Evolutionary conservation across 2,329 filamentous ascomycete species (phyloP).

Genomic region (Verruconis gallopava): DNA sequence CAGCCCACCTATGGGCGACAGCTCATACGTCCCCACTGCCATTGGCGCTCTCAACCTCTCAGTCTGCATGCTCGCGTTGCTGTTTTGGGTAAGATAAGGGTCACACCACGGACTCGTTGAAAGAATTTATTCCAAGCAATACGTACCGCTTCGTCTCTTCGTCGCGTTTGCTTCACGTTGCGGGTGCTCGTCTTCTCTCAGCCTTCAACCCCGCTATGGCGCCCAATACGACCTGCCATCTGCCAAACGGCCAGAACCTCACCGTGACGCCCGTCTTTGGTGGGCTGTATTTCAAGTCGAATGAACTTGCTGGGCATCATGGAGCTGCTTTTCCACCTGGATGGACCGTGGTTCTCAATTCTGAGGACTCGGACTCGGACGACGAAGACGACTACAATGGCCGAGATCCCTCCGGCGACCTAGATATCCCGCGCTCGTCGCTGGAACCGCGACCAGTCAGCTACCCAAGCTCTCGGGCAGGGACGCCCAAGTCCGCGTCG

Average conservation of each 20-base stretch:
- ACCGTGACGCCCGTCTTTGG: conserved; percentile 77
- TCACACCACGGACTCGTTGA: too few relatives aligned
- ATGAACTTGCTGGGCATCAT: conserved; percentile 56
- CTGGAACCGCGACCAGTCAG: background rate
- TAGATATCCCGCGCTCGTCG: background rate
- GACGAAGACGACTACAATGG: conserved; percentile 10
- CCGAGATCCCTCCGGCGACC: conserved; percentile 15
- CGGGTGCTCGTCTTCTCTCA: background rate
- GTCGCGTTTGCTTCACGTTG: too few relatives aligned
- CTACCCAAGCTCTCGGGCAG: background rate
- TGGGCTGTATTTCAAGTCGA: conserved; percentile 79
- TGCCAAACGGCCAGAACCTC: conserved; percentile 80
- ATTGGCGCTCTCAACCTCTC: too few relatives aligned
- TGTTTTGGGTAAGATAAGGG: too few relatives aligned
- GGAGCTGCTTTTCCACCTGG: conserved; percentile 63
- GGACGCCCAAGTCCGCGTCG: background rate
- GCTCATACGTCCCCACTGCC: too few relatives aligned
- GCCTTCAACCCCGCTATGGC: conserved; percentile 7
- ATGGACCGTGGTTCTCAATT: conserved; percentile 81
- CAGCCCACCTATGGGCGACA: too few relatives aligned
- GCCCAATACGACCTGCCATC: conserved; percentile 27
- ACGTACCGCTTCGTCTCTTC: too few relatives aligned
- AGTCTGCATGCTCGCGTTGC: too few relatives aligned
- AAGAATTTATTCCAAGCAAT: too few relatives aligned
- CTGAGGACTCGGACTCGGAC: conserved; percentile 39